Percentiles rank a stretch among this genome's conserved stretches.
Conservation (phyloP, 805 yeast genomes). For the Yamadazyma laniorum region DNA sequence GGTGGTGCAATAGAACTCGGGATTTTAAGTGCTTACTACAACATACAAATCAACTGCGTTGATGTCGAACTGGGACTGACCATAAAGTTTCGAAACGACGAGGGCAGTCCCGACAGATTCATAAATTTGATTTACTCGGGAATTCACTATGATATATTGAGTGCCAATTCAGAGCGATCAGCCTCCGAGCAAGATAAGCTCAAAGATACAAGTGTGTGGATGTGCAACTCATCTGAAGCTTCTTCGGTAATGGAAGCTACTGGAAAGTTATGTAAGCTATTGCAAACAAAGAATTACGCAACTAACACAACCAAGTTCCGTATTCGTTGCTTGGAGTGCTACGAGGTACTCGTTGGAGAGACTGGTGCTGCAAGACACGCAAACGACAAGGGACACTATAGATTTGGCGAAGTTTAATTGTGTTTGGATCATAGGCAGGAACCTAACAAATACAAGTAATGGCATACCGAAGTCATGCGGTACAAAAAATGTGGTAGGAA, state of each 20-base stretch:
- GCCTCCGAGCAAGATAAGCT: slow-evolving; percentile 21
- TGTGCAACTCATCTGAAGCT: slow-evolving; percentile 19
- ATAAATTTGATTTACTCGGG: slow-evolving; percentile 65
- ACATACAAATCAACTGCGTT: slow-evolving; percentile 53
- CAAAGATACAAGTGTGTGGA: slow-evolving; percentile 44
- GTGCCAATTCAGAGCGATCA: slow-evolving; percentile 18
- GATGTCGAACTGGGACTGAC: slow-evolving; percentile 63
- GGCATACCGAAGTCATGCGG: no score
- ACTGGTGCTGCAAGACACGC: slow-evolving; percentile 66
- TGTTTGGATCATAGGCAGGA: no score
- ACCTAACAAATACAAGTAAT: no score
- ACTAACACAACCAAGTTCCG: slow-evolving; percentile 64
- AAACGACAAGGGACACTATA: slow-evolving; percentile 53
- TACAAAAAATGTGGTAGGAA: no score
- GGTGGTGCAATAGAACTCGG: slow-evolving; percentile 82
- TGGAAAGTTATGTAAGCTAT: slow-evolving; percentile 36
- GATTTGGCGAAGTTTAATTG: slow-evolving; percentile 57
- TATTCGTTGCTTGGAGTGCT: slow-evolving; percentile 58
- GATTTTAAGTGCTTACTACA: slow-evolving; percentile 53
- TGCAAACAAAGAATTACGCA: slow-evolving; percentile 54
- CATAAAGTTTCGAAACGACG: slow-evolving; percentile 48
- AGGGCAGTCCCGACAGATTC: slow-evolving; percentile 36
- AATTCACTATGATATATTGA: slow-evolving; percentile 65
- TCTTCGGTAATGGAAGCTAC: slow-evolving; percentile 30
- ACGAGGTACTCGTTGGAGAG: slow-evolving; percentile 55